Evolutionary conservation across 2,329 filamentous ascomycete genomes (phyloP).

Genomic region (Capronia americana): DNA sequence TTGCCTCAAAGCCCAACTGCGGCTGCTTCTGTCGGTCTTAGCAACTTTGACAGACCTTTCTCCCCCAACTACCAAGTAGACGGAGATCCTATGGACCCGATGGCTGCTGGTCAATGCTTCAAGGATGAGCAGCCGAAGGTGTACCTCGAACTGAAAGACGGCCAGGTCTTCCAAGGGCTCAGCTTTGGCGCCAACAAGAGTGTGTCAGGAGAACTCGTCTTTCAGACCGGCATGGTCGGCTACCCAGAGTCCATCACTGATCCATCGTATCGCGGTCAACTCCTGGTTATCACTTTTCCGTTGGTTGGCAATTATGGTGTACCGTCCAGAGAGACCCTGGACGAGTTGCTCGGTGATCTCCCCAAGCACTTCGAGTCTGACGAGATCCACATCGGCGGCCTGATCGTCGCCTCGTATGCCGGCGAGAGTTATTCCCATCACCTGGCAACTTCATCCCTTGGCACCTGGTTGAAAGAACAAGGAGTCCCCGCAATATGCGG

Average conservation of each 20-base stretch:
- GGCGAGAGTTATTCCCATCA: constrained; percentile 96
- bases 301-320: constrained; percentile 98
- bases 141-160: constrained; percentile 92
- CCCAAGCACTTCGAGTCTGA: constrained; percentile 92
- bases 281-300: constrained; percentile 94
- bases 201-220: constrained; percentile 94
- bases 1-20: constrained; percentile 49
- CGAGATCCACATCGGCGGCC: constrained; percentile 90
- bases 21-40: constrained; percentile 49
- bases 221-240: constrained; percentile 99
- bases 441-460: constrained; percentile 86
- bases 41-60: constrained; percentile 20
- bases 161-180: constrained; percentile 87
- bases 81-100: constrained; percentile 47
- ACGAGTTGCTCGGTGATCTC: constrained; percentile 82
- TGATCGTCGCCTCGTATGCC: constrained; percentile 88
- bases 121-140: constrained; percentile 66
- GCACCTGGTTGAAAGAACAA: constrained; percentile 95
- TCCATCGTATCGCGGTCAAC: constrained; percentile 88
- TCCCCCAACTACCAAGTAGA: constrained; percentile 23
- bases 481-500: constrained; percentile 92
- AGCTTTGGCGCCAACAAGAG: constrained; percentile 97
- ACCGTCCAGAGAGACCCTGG: constrained; percentile 81
- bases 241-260: constrained; percentile 95
- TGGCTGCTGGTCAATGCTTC: constrained; percentile 67